Conservation (phyloP, 2,329 filamentous ascomycete species). For the Cladosporium sphaerospermum region DNA sequence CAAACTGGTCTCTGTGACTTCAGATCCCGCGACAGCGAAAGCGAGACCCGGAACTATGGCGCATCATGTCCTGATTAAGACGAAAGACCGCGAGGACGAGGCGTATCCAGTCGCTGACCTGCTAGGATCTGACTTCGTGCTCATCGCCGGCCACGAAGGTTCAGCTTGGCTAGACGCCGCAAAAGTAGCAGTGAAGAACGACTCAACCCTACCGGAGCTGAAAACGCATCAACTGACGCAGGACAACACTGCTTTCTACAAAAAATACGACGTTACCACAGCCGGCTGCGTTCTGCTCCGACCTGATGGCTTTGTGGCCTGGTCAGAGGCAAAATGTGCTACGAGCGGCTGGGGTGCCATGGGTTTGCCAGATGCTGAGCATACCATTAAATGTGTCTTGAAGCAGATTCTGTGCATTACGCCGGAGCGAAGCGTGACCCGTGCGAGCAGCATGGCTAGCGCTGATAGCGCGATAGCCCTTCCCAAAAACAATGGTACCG, state of each 20-base stretch:
- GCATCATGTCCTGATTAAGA: slow-evolving; percentile 11
- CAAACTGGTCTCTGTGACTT: slow-evolving; percentile 5
- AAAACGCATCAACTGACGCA: slow-evolving; percentile 1
- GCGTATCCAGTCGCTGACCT: slow-evolving; percentile 12
- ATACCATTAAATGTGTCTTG: slow-evolving; percentile 1
- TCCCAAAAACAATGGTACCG: not conserved
- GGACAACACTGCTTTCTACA: not conserved
- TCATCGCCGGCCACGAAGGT: slow-evolving; percentile 9
- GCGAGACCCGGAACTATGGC: slow-evolving; percentile 12
- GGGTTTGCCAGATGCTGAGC: not conserved
- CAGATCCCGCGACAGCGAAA: slow-evolving; percentile 9
- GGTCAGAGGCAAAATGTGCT: slow-evolving; percentile 4
- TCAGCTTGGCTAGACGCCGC: slow-evolving; percentile 7
- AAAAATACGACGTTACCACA: not conserved
- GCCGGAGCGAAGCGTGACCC: not conserved
- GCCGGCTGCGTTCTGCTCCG: not conserved
- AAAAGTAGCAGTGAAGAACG: not conserved
- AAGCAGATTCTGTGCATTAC: slow-evolving; percentile 6
- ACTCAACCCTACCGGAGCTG: not conserved
- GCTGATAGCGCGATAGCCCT: slow-evolving; percentile 1
- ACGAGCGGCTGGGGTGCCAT: slow-evolving; percentile 1
- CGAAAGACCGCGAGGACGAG: not conserved
- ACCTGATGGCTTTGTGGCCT: slow-evolving; percentile 3
- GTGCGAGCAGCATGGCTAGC: not conserved
- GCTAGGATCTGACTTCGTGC: slow-evolving; percentile 11